Evolutionary conservation across 2,329 filamentous ascomycete genomes (phyloP), one percentile per base, ranked within the genome.

Genomic region (Aspergillus sp.): DNA sequence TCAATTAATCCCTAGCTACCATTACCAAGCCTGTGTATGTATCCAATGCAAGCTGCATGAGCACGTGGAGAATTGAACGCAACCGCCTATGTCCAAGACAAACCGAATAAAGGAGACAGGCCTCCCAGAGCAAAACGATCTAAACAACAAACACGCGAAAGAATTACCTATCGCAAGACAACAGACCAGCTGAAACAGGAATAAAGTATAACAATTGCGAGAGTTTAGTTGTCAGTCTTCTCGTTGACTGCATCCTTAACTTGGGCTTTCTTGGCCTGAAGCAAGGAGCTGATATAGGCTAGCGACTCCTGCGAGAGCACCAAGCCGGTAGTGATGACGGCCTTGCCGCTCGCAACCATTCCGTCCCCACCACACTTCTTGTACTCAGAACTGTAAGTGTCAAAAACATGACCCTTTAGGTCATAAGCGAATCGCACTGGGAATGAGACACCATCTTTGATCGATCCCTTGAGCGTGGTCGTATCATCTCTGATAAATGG

Each of bases 401-500:
- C 72, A 59, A 77, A 68, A 41, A 80, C 66, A 64, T 81, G 80
- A 59, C 75, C 66, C 66, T 78, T 81, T 64, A 86, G 84, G 49
- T 86, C 85, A 42, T 82, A 82, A 21, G 83, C 85, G 68, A 89
- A 83, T 70, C 84, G 84, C 68, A 88, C 77, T 7, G 90, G 90
- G 63, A 86, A 80, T 64, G 85, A 81, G 59, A 88, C 82, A 42
- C 88, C 77, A 69, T 81, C 82, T 73, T 86, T 84, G 69, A 90
- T 84, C 15, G 87, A 85, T 60, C 81, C 81, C 76, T 86, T 86
- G 55, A 93, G 82, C 74, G 91, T 88, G 65, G 84, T 81, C 25
- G 90, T 90, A 54, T 90, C 87, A 78, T 92, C 89, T 81, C 89
- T 91, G 75, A 94, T 83, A 62, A 85, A 82, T 55, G 90, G 90